phyloP scores from a whole-genome alignment of 2,329 filamentous ascomycete species.

The Thelonectria olida region DNA sequence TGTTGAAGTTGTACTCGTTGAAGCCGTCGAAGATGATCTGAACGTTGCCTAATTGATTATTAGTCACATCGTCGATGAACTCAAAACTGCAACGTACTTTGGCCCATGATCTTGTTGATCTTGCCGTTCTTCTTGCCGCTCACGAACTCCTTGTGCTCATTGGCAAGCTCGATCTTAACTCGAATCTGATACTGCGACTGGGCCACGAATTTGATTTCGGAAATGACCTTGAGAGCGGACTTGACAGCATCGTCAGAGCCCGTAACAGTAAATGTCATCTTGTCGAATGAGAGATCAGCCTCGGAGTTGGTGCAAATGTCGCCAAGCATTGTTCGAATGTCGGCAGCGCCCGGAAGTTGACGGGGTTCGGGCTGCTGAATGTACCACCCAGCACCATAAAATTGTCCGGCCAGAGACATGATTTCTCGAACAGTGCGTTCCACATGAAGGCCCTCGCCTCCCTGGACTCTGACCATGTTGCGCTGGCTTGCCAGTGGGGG shows the following conservation, averaged over 20 bases:
- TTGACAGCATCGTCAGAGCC: slow-evolving; percentile 97
- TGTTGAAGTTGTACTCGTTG: slow-evolving; percentile 99
- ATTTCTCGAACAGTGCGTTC: slow-evolving; percentile 95
- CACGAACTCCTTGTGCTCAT: slow-evolving; percentile 99
- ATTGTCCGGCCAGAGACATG: slow-evolving; percentile 95
- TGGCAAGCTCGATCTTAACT: slow-evolving; percentile 98
- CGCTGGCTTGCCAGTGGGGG: slow-evolving; percentile 87
- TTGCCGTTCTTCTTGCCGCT: slow-evolving; percentile 99
- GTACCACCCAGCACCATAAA: slow-evolving; percentile 97
- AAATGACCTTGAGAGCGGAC: slow-evolving; percentile 91
- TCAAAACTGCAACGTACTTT: slow-evolving; percentile 63
- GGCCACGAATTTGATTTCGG: slow-evolving; percentile 88
- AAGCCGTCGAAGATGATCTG: slow-evolving; percentile 99
- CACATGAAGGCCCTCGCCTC: slow-evolving; percentile 90
- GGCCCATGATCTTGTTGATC: slow-evolving; percentile 99
- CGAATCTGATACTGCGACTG: slow-evolving; percentile 91
- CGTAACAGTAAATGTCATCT: slow-evolving; percentile 91
- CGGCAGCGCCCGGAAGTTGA: slow-evolving; percentile 69
- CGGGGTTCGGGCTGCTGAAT: slow-evolving; percentile 79
- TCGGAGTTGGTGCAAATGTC: slow-evolving; percentile 97
- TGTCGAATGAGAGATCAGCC: slow-evolving; percentile 94
- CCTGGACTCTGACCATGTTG: slow-evolving; percentile 88
- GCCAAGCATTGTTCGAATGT: slow-evolving; percentile 89
- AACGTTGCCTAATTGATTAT: slow-evolving; percentile 73
- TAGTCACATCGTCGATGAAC: slow-evolving; percentile 26